These are phyloP conservation scores for Populus euphratica DNA, from an alignment of 345 rosid genomes.

Conservation along the genomic window DNA sequence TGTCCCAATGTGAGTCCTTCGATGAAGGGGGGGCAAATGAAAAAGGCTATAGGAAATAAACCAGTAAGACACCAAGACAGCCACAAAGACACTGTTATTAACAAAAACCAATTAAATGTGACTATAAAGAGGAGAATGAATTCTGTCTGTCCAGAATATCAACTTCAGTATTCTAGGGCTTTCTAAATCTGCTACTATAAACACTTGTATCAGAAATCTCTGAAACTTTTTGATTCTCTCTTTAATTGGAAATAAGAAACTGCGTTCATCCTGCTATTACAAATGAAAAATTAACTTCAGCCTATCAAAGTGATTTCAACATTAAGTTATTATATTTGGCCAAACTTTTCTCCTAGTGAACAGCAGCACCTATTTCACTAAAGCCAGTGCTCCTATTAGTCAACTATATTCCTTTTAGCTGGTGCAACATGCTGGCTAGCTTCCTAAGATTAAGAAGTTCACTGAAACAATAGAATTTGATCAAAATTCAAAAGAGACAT, in stretches of 20 bases:
- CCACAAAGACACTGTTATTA: neutral
- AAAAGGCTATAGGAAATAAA: neutral
- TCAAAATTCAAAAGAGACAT: neutral
- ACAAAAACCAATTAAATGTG: neutral
- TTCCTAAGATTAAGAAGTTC: slow-evolving; percentile 4
- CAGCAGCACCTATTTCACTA: neutral
- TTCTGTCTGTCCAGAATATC: neutral
- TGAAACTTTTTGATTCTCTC: neutral
- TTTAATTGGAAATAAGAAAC: neutral
- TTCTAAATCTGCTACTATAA: neutral
- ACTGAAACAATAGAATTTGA: neutral
- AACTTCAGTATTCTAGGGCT: neutral
- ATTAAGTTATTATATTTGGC: neutral
- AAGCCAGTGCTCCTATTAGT: neutral
- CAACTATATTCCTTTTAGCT: neutral
- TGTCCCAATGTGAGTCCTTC: neutral
- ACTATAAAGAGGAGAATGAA: neutral
- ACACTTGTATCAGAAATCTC: neutral
- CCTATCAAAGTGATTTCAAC: neutral
- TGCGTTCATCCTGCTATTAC: neutral
- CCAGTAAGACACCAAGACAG: neutral
- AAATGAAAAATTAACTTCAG: neutral
- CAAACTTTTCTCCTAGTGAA: neutral
- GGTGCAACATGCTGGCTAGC: neutral
- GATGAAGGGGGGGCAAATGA: neutral